Base-by-base conservation (phyloP, 139 green algal species). In the Coccomyxa sp. region DNA sequence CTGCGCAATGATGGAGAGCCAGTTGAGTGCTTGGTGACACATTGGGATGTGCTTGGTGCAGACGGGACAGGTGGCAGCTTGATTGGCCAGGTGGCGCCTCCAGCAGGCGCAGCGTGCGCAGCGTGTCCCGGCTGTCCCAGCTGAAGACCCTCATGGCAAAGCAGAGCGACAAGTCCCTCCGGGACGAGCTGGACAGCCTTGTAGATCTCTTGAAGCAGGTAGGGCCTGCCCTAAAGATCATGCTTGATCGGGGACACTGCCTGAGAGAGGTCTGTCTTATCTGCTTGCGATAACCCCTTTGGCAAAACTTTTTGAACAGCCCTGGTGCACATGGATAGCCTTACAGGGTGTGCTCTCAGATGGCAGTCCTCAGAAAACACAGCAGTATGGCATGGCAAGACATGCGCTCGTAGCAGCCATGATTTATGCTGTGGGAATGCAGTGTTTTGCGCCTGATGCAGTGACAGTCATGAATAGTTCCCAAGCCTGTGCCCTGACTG, bases 21-120 rank as follows among this genome's bases (percentile, higher is more conserved):
- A 71, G 69, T 41, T 74, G 33, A 58, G 24, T 35, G 9, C 12
- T 38, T 55, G 71, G 9, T 58, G 40, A 6, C 12, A 74, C 12
- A 44, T 74, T 40, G 31, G n/a, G n/a, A 12, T 55, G 71, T 35
- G 31, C 10, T 9, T 12, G 16, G 31, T 39, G n/a, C 9, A 70
- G 41, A 7, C 14, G 40, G 29, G 40, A 44, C 80, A 86, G 75
- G 34, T 50, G 78, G 41, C 79, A 83, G 68, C 84, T 97, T 22
- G 84, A 89, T 55, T 98, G 94, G 94, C 93, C 93, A 0, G 89
- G 91, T n/a, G 90, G 89, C 0, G 87, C 88, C 0, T 34, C 82
- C 33, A 90, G 64, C 70, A 86, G 90, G 41, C 93, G 95, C 83
- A 94, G 83, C 68, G 70, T 97, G 37, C 91, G 89, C 55, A 91